Evolutionary conservation across 2,329 filamentous ascomycete genomes (phyloP), one percentile per base, ranked within the genome.

Genomic region (Botryotinia globosa): DNA sequence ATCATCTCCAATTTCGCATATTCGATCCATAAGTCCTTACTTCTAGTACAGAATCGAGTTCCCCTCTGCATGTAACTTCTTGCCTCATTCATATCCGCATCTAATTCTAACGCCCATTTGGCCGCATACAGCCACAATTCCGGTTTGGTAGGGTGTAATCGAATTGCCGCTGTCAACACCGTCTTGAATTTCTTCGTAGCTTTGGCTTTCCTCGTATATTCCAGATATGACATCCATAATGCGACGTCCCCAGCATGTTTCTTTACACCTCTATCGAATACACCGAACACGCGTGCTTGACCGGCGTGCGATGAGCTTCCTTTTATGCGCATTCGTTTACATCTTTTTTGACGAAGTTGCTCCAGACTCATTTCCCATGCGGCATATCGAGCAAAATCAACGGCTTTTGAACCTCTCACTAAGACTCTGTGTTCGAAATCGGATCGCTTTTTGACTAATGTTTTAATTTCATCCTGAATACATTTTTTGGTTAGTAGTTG

Each of bases 401-500:
- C 83, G 0, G 94, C 88, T 59, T 88, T 88, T 74, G 91, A 90
- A 66, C 94, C 93, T 37, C 94, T 90, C 4, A 93, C 91, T 74
- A 97, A 92, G 77, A 98, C 89, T 73, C 90, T 92, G 83, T 98
- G 95, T 82, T 99, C 96, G 81, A 94, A 97, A 78, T 97, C 92
- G 80, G 94, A 97, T 78, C 96, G 91, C 82, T 96, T 97, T 80
- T 91, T 91, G 69, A 97, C 91, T 76, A 99, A 94, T 63, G 91
- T 91, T 75, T 89, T 88, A 81, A 99, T 97, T 82, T 99, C 95
- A 77, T 97, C 92, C 90, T 96, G 78, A 34, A 62, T 64, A 22
- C 18, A 61, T 12, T 29, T 42, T 51, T 54, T 6, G 22, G 42
- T 73, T 20, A 73, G 58, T 42, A 45, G 51, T 25, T 51, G 7